Conservation (phyloP, 129 eudicot genomes). For the Flaveria ramosissima region DNA sequence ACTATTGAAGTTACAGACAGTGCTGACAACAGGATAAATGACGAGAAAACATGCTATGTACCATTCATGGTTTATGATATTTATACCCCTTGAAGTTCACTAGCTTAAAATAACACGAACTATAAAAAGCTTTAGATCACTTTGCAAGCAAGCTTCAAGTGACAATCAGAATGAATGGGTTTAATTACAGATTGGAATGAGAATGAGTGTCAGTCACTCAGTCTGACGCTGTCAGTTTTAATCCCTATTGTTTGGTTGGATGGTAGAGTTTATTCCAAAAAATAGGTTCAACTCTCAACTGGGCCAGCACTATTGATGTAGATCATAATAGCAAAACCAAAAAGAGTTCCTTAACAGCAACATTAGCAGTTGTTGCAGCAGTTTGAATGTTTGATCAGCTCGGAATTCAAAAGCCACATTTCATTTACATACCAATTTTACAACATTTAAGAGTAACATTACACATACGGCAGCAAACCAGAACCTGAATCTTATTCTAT, state of each 20-base stretch:
- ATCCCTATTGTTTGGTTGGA: not conserved
- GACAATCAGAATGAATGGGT: not conserved
- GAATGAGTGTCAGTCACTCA: not conserved
- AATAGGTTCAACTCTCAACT: not conserved
- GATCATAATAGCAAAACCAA: not conserved
- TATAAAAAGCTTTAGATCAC: not conserved
- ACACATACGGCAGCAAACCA: not conserved
- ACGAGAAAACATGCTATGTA: not conserved
- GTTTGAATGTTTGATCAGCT: not conserved
- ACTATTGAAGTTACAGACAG: not conserved
- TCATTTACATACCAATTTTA: not conserved
- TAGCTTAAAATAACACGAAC: not conserved
- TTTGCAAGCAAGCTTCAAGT: slow-evolving; percentile 6
- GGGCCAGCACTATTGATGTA: not conserved
- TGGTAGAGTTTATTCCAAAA: slow-evolving; percentile 1
- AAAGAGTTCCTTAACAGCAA: not conserved
- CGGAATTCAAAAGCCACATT: not conserved
- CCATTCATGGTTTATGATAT: slow-evolving; percentile 17
- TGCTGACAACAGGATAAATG: not conserved
- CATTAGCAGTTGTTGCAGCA: not conserved
- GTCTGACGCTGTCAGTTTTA: not conserved
- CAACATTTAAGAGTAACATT: not conserved
- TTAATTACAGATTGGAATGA: slow-evolving; percentile 5
- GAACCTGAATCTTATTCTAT: not conserved
- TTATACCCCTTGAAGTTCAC: not conserved